Percentiles rank a stretch among this genome's conserved stretches.
Evolutionary conservation across 805 yeast species (phyloP).

Genomic region (Barnettozyma sucrosica): DNA sequence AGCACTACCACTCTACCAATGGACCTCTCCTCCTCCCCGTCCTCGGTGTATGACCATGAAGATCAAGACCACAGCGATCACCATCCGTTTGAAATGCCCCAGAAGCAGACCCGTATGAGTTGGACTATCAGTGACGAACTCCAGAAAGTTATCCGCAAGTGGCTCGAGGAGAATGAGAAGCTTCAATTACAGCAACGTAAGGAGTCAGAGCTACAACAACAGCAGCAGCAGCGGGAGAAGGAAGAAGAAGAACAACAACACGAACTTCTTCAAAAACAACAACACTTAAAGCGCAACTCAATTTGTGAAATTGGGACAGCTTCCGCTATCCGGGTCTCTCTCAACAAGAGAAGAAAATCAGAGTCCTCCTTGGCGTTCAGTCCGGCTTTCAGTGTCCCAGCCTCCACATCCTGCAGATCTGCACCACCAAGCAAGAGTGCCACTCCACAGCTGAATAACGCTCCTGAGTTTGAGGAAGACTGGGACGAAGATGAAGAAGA

Average conservation of each 20-base stretch:
- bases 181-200: background rate
- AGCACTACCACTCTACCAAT: slow-evolving; percentile 1
- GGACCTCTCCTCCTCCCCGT: slow-evolving; percentile 4
- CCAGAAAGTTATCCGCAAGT: slow-evolving; percentile 22
- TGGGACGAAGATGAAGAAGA: slow-evolving; percentile 28
- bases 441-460: background rate
- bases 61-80: background rate
- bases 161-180: slow-evolving; percentile 22
- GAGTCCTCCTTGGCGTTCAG: slow-evolving; percentile 17
- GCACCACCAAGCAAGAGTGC: slow-evolving; percentile 4
- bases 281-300: slow-evolving; percentile 6
- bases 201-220: background rate
- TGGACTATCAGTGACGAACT: slow-evolving; percentile 27
- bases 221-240: slow-evolving; percentile 7
- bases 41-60: slow-evolving; percentile 7
- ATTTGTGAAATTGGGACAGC: slow-evolving; percentile 1
- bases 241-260: background rate
- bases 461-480: background rate
- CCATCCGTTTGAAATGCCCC: background rate
- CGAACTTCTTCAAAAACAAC: background rate
- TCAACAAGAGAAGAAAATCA: slow-evolving; percentile 22
- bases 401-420: slow-evolving; percentile 5
- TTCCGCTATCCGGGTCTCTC: slow-evolving; percentile 7
- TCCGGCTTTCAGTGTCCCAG: slow-evolving; percentile 1
- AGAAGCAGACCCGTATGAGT: slow-evolving; percentile 2